Conservation (phyloP, 148 eudicot species). For the Chenopodium formosanum region DNA sequence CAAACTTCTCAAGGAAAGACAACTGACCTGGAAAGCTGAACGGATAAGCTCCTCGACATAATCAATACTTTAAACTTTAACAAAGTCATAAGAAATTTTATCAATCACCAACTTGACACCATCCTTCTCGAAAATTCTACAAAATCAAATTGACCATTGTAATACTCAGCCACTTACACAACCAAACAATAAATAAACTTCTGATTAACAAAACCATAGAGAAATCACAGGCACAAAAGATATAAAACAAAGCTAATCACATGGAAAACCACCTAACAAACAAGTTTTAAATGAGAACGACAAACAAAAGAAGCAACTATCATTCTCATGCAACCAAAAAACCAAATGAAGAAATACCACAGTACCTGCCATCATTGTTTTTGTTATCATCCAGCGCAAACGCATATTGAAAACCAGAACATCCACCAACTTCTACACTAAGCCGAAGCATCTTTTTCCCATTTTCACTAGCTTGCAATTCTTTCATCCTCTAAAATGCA, state of each 20-base stretch:
- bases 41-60: conserved; percentile 97
- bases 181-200: neutral
- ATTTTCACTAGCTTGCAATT: conserved; percentile 71
- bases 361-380: conserved; percentile 71
- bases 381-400: conserved; percentile 74
- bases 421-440: conserved; percentile 97
- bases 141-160: neutral
- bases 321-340: neutral
- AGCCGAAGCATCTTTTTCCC: conserved; percentile 72
- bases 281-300: neutral
- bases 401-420: conserved; percentile 95
- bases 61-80: conserved; percentile 92
- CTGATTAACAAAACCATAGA: neutral
- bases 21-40: conserved; percentile 87
- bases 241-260: neutral
- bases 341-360: conserved; percentile 9
- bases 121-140: conserved; percentile 80
- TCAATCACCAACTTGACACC: conserved; percentile 91
- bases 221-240: neutral
- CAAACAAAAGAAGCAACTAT: neutral
- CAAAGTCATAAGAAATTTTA: conserved; percentile 84
- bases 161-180: neutral
- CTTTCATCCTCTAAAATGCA: conserved; percentile 71
- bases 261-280: neutral
- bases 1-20: neutral